Conservation (phyloP, 176 grass and related monocot genomes). For the bread wheat (Triticum aestivum) region IWGSC_CS_RefSeq_v2.1 NC_057799.1:86490764-86491263, state of each 20-base stretch:
- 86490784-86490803: conserved; percentile 38
- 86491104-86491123: not conserved
- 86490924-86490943: conserved; percentile 15
- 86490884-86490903: not conserved
- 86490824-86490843: not conserved
- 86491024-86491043: not conserved
- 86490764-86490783: conserved; percentile 13
- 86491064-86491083: not conserved
- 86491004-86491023: not conserved
- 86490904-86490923: not conserved
- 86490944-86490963: not conserved
- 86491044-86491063: not conserved
- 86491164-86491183: not conserved
- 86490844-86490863: conserved; percentile 17
- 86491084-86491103: not conserved
- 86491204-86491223: not conserved
- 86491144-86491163: not conserved
- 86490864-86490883: conserved; percentile 17
- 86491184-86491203: not conserved
- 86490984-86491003: not conserved
- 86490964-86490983: not conserved
- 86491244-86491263: not conserved
- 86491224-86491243: not conserved
- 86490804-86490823: conserved; percentile 9
- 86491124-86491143: not conserved